Percentiles rank a stretch among this genome's conserved stretches.
Evolutionary conservation across 257 asterid species (phyloP).

Genomic region (Cinchona pubescens): DNA sequence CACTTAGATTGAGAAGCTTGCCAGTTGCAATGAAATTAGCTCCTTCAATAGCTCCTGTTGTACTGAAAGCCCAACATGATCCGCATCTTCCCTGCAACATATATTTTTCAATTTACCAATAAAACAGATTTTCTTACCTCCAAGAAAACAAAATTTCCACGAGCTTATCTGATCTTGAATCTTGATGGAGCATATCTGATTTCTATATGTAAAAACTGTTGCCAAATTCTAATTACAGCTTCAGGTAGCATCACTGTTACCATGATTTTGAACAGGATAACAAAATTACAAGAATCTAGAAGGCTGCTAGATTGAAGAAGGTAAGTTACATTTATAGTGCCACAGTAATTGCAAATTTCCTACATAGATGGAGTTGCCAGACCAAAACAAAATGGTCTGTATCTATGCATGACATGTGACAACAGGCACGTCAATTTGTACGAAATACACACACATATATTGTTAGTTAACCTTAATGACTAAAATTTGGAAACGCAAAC

Average conservation of each 20-base stretch:
- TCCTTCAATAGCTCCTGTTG: conserved; percentile 84
- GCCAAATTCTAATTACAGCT: not conserved
- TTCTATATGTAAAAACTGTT: not conserved
- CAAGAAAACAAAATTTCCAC: not conserved
- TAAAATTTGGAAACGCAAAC: too few species aligned
- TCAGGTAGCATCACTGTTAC: not conserved
- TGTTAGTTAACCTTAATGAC: not conserved
- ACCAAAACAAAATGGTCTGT: too few species aligned
- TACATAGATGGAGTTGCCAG: too few species aligned
- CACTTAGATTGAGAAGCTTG: conserved; percentile 70
- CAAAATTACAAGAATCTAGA: too few species aligned
- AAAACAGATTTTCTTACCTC: not conserved
- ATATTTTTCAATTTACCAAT: not conserved
- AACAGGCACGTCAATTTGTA: too few species aligned
- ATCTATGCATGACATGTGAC: too few species aligned
- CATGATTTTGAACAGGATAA: not conserved
- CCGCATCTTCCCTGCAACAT: conserved; percentile 70
- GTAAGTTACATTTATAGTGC: not conserved
- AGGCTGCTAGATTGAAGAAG: too few species aligned
- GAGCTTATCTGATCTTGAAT: too few species aligned
- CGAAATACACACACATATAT: too few species aligned
- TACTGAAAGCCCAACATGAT: conserved; percentile 93
- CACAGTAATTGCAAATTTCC: not conserved
- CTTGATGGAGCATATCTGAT: not conserved
- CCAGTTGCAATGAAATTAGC: conserved; percentile 74